Evolutionary conservation across 2,329 filamentous ascomycete genomes (phyloP).

Genomic region (Pyrenochaeta sp.): DNA sequence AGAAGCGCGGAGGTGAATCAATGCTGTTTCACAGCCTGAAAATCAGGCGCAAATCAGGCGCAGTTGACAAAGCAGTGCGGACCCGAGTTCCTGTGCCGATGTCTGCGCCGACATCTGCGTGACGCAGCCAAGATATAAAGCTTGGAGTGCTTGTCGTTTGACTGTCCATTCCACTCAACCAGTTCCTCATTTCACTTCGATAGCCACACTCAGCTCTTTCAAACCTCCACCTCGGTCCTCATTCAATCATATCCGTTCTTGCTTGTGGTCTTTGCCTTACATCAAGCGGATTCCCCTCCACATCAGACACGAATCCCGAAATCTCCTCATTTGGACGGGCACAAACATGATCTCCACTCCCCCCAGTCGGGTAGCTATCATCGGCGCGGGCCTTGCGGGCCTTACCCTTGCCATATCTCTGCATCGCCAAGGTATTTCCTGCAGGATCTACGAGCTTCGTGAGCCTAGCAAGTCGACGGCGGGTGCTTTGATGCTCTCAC

Average conservation of each 20-base stretch:
- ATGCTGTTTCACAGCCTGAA: neutral
- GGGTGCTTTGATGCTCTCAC: constrained; percentile 65
- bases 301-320: neutral
- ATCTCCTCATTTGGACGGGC: neutral
- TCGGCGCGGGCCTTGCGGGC: constrained; percentile 60
- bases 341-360: constrained; percentile 11
- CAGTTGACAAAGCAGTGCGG: neutral
- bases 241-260: neutral
- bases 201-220: neutral
- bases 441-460: constrained; percentile 43
- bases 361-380: constrained; percentile 52
- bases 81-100: neutral
- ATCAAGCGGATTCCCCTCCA: neutral
- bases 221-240: neutral
- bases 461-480: constrained; percentile 18
- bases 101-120: constrained; percentile 2
- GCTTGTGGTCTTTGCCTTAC: neutral
- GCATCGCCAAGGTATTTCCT: constrained; percentile 59
- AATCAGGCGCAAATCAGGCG: neutral
- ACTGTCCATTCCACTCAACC: neutral
- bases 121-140: constrained; percentile 5
- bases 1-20: neutral
- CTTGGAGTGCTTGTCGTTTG: constrained; percentile 2
- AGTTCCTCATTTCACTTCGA: neutral
- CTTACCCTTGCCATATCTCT: constrained; percentile 65